Evolutionary conservation across 139 green algal species (phyloP), one percentile per base, ranked within the genome.

Genomic region (Chlorella vulgaris): DNA sequence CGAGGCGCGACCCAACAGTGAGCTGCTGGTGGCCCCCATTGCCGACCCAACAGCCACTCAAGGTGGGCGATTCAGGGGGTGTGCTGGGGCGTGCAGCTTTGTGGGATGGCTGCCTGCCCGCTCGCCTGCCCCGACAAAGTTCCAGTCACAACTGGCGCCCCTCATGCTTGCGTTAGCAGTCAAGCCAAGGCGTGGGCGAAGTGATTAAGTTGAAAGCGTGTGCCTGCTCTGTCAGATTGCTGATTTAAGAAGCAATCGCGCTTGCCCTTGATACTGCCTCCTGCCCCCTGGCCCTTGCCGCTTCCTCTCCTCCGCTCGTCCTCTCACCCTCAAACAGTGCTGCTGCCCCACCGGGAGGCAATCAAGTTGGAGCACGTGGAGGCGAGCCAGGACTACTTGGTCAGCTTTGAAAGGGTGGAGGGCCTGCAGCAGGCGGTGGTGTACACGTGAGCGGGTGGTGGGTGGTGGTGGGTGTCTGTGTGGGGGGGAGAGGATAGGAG

Each of bases 291-390:
- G n/a, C n/a, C n/a, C n/a, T n/a, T n/a, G n/a, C 35, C 53, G 7
- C 6, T 4, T 18, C 55, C 5, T 3, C 6, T 28, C 24, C 4
- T 55, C 26, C 10, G 6, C 10, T 36, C 29, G n/a, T 42, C 22
- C 8, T n/a, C n/a, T n/a, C n/a, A n/a, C n/a, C n/a, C n/a, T n/a
- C n/a, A n/a, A 31, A 21, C 74, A 63, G 80, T 96, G 43, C 83
- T 98, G 18, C 67, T 96, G 42, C 89, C 90, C 0, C 94, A 98
- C 85, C 78, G 86, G 24, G 53, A 85, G 1, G 93, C 96, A 42
- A 88, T 96, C 18, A 96, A 98, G 90, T 78, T 98, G 4, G 92
- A 96, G 81, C 60, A 77, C 26, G 68, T 94, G 26, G 74, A 66
- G 21, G 76, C 93, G 31, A 86, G 75, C 50, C 33, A 60, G 29